A percentile compares a stretch with the other conserved stretches of the same genome.
These are phyloP conservation scores for Areca catechu DNA, from an alignment of 176 grass and related monocot species.

Conservation along the genomic window DNA sequence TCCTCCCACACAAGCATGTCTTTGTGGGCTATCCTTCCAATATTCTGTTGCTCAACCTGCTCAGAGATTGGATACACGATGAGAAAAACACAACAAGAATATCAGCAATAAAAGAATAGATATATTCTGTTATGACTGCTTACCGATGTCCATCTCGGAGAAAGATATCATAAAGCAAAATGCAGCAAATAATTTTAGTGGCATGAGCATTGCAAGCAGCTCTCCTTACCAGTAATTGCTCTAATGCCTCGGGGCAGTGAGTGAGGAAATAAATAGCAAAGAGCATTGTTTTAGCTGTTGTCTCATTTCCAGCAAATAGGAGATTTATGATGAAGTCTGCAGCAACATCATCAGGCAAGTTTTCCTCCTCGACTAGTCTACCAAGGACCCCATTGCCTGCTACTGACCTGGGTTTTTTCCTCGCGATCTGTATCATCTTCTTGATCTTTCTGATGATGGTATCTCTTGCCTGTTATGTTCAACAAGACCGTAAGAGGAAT, in stretches of 20 bases:
- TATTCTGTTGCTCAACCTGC: background rate
- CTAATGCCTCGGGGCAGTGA: slow-evolving; percentile 7
- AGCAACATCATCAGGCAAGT: background rate
- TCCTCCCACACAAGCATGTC: slow-evolving; percentile 8
- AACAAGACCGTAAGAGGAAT: too few species aligned
- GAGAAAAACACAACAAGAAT: too few species aligned
- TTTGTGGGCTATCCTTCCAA: background rate
- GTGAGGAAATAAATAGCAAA: slow-evolving; percentile 14
- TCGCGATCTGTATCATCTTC: slow-evolving; percentile 1
- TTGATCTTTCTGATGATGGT: slow-evolving; percentile 5
- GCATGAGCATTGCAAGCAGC: background rate
- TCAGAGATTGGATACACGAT: background rate
- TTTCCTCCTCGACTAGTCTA: slow-evolving; percentile 10
- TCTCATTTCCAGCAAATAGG: slow-evolving; percentile 16
- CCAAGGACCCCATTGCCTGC: slow-evolving; percentile 7
- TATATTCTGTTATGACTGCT: too few species aligned
- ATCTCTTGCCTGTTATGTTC: slow-evolving; percentile 4
- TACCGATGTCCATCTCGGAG: too few species aligned
- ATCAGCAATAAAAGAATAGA: too few species aligned
- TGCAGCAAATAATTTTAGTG: too few species aligned
- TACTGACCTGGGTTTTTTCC: background rate
- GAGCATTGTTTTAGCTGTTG: slow-evolving; percentile 18
- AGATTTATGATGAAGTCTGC: slow-evolving; percentile 7
- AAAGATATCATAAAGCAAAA: too few species aligned
- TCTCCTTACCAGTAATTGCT: slow-evolving; percentile 5